Evolutionary conservation across 306 rosid species (phyloP).

Genomic region (Malus orientalis): DNA sequence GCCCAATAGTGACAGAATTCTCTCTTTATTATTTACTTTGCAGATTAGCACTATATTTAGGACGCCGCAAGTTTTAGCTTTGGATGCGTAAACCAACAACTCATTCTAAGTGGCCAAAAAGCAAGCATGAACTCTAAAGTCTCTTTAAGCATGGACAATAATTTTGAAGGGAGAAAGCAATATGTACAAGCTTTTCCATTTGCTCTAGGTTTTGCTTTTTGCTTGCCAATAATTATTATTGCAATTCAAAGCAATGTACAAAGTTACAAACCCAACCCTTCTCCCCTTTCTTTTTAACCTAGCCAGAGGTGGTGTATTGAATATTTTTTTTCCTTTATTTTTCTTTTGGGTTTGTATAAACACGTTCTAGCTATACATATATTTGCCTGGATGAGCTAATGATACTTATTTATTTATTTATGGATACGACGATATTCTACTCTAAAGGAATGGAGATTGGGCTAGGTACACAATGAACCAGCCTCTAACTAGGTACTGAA

Average conservation of each 20-base stretch:
- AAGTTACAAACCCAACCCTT: background rate
- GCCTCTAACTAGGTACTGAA: background rate
- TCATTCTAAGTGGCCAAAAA: background rate
- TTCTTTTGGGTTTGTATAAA: background rate
- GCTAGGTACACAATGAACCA: background rate
- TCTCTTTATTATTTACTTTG: background rate
- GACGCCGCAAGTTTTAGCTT: background rate
- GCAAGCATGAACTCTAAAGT: conserved; percentile 3
- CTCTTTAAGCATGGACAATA: background rate
- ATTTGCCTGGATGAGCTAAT: too few relatives aligned
- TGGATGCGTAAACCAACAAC: background rate
- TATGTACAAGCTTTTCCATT: background rate
- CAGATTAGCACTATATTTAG: background rate
- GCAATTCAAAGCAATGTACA: background rate
- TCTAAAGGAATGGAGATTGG: background rate
- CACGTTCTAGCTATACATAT: background rate
- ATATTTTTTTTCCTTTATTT: background rate
- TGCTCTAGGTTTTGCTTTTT: background rate
- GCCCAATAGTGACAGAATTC: background rate
- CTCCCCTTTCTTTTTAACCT: background rate
- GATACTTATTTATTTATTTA: too few relatives aligned
- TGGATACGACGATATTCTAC: background rate
- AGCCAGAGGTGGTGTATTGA: background rate
- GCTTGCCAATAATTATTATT: background rate
- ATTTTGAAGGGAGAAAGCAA: background rate